A percentile compares a stretch with the other conserved stretches of the same genome.
Conservation (phyloP, 805 yeast species). For the Ogataea nitratoaversa region DNA sequence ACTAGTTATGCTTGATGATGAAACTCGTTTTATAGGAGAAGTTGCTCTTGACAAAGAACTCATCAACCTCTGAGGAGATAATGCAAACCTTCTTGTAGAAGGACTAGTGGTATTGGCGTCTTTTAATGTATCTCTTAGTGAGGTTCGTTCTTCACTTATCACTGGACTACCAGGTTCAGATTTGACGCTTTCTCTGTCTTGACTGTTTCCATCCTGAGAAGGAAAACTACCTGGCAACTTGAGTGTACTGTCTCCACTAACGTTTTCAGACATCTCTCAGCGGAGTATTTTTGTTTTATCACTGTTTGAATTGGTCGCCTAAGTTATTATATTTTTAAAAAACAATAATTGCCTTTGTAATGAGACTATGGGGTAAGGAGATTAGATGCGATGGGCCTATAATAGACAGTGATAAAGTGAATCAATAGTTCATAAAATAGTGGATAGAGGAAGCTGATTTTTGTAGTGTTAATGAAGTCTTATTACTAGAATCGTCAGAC, state of each 20-base stretch:
- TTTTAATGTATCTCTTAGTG: constrained; percentile 1
- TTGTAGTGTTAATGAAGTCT: too few relatives aligned
- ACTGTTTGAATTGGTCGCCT: too few relatives aligned
- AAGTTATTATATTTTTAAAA: too few relatives aligned
- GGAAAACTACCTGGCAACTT: neutral
- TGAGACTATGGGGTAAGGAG: too few relatives aligned
- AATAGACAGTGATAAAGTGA: too few relatives aligned
- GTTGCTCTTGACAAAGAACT: constrained; percentile 17
- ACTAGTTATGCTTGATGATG: constrained; percentile 7
- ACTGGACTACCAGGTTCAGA: neutral
- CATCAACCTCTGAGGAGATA: constrained; percentile 25
- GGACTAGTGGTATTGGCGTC: neutral
- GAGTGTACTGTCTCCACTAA: neutral
- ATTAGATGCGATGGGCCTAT: too few relatives aligned
- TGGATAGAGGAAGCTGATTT: too few relatives aligned
- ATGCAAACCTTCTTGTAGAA: constrained; percentile 12
- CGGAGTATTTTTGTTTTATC: too few relatives aligned
- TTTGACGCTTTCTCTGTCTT: neutral
- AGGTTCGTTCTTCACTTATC: neutral
- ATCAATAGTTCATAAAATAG: too few relatives aligned
- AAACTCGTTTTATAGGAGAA: constrained; percentile 13
- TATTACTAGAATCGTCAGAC: too few relatives aligned
- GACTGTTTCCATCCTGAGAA: neutral
- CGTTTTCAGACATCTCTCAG: neutral
- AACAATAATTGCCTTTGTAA: too few relatives aligned